phyloP scores from a whole-genome alignment of 306 rosid species.

The Alnus glutinosa region DNA sequence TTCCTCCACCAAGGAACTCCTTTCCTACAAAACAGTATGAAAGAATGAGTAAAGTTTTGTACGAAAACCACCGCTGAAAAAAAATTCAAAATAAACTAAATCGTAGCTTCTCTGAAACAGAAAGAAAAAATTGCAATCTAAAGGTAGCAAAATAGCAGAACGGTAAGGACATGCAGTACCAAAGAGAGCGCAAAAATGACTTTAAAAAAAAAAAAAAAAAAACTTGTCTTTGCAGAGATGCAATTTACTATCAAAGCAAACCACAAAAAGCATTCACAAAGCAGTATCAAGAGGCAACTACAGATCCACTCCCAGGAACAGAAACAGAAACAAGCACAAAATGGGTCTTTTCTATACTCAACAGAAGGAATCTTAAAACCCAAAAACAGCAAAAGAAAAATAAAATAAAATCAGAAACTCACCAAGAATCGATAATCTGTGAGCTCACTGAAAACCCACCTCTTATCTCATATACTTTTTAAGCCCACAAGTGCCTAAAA shows the following conservation, averaged over 20 bases:
- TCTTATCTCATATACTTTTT: slow-evolving; percentile 29
- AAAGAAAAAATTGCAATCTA: slow-evolving; percentile 23
- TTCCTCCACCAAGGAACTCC: slow-evolving; percentile 23
- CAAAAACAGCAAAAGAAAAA: slow-evolving; percentile 24
- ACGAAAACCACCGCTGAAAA: slow-evolving; percentile 14
- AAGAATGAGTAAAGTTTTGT: slow-evolving; percentile 29
- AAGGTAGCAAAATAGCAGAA: slow-evolving; percentile 11
- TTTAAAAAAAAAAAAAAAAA: background rate
- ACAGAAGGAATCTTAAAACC: slow-evolving; percentile 13
- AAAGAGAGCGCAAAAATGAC: background rate
- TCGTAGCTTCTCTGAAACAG: slow-evolving; percentile 22
- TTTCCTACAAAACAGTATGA: slow-evolving; percentile 27
- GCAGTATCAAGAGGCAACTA: slow-evolving; percentile 25
- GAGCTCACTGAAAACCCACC: slow-evolving; percentile 38
- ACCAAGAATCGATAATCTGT: slow-evolving; percentile 34
- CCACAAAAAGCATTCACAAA: slow-evolving; percentile 28
- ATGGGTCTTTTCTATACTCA: slow-evolving; percentile 11
- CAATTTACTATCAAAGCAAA: slow-evolving; percentile 13
- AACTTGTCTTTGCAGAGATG: slow-evolving; percentile 1
- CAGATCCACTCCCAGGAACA: slow-evolving; percentile 34
- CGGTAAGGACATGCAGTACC: slow-evolving; percentile 18
- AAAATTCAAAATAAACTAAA: slow-evolving; percentile 16
- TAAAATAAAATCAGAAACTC: slow-evolving; percentile 19
- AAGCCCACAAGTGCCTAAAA: slow-evolving; percentile 40
- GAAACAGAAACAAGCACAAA: slow-evolving; percentile 10